Base-by-base conservation (phyloP, 257 asterid species). In the Solanum pinnatisectum region DNA sequence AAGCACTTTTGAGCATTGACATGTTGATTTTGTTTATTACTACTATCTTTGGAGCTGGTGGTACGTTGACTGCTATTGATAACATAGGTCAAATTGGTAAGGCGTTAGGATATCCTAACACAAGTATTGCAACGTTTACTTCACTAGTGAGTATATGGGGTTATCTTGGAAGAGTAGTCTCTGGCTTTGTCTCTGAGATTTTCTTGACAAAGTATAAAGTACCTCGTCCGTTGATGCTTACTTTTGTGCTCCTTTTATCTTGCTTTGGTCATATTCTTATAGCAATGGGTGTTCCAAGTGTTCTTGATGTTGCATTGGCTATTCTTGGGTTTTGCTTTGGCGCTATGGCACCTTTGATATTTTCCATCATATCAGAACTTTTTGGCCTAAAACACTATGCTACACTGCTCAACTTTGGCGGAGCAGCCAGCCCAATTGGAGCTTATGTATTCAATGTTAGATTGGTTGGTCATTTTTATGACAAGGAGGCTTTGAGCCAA, bases 101-200 rank as follows among this genome's bases (percentile, higher is more conserved):
- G 0, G 94, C 98, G 3, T 84, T 93, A 11, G 95, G 96, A 18
- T 95, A 95, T 42, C 97, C 98, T 0, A 84, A 74, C 5, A 93
- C 83, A 23, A 94, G 96, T 74, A 93, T 87, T 0, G 93, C 94
- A 88, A 95, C 98, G 3, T 94, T 95, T 37, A 96, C 94, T 0
- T 93, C 98, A 0, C 94, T 95, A 0, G 98, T 95, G 5, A 95
- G 98, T 89, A 94, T 95, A 71, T 95, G 98, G 98, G 94, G 94
- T 63, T 95, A 95, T 70, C 89, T 94, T 0, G 98, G 98, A 2
- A 60, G 98, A 40, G 98, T 95, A 0, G 94, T 93, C 0, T 88
- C 98, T 4, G 98, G 98, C 1, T 95, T 95, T 52, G 67, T 87
- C 5, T 94, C 96, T 0, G 98, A 95, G 49, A 90, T 93, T 36